Evolutionary conservation across 2,329 filamentous ascomycete species (phyloP).

Genomic region (Juglanconis sp.): DNA sequence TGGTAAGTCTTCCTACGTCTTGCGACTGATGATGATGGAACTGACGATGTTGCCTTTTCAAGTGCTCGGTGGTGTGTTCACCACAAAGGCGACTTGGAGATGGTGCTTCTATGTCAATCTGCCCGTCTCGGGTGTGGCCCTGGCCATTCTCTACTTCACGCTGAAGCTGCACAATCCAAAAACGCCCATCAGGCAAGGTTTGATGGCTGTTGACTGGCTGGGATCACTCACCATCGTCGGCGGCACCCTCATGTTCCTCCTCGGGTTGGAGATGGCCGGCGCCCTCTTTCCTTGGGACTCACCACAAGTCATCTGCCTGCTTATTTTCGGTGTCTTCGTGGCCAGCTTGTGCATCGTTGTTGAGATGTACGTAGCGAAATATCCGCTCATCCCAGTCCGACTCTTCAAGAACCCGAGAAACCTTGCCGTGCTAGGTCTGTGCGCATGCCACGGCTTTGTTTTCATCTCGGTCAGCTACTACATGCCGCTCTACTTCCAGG

Average conservation of each 20-base stretch:
- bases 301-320: constrained; percentile 57
- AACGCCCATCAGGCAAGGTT: constrained; percentile 58
- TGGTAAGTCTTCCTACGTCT: constrained; percentile 28
- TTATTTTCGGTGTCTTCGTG: constrained; percentile 55
- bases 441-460: constrained; percentile 48
- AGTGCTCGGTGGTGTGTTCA: constrained; percentile 59
- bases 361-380: constrained; percentile 61
- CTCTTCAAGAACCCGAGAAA: constrained; percentile 57
- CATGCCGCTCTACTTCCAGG: constrained; percentile 71
- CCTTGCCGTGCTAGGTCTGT: constrained; percentile 49
- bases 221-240: constrained; percentile 63
- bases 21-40: neutral
- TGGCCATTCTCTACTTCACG: constrained; percentile 58
- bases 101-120: constrained; percentile 52
- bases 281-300: constrained; percentile 60
- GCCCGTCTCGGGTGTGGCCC: constrained; percentile 51
- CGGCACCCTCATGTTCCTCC: constrained; percentile 65
- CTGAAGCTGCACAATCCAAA: constrained; percentile 65
- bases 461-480: constrained; percentile 69
- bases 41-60: neutral
- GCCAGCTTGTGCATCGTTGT: constrained; percentile 53
- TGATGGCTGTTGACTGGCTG: constrained; percentile 59
- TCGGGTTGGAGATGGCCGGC: constrained; percentile 69
- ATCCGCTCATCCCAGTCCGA: constrained; percentile 66
- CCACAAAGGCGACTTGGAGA: constrained; percentile 56